A percentile compares a stretch with the other conserved stretches of the same genome.
Evolutionary conservation across 495 filamentous ascomycete species (phyloP).

Genomic region (Glarea lozoyensis): DNA sequence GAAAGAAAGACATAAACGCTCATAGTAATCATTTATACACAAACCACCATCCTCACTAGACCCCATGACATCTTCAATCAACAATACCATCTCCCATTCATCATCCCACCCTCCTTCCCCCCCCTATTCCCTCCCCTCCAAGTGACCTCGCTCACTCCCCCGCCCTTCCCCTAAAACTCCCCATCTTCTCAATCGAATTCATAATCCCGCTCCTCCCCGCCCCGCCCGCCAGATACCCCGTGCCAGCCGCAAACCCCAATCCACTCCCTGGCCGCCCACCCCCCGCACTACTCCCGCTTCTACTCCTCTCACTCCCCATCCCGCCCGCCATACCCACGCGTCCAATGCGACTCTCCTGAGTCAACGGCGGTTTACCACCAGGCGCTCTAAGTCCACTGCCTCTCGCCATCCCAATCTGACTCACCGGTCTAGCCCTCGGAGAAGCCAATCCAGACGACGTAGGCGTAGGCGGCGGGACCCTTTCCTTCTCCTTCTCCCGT

Average conservation of each 20-base stretch:
- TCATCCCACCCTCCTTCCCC: no score
- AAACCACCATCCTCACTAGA: no score
- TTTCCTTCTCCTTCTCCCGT: neutral
- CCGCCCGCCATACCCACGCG: conserved; percentile 9
- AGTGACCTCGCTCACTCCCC: no score
- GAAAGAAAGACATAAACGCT: no score
- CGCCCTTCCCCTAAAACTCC: conserved; percentile 30
- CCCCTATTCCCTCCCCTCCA: no score
- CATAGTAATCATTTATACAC: no score
- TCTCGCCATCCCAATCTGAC: conserved; percentile 22
- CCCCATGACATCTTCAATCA: no score
- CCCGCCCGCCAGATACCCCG: no score
- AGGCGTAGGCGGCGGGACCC: neutral
- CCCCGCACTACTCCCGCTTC: conserved; percentile 26
- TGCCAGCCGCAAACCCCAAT: conserved; percentile 26
- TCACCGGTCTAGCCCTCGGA: no score
- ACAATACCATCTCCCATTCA: no score
- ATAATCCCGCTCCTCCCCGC: conserved; percentile 51
- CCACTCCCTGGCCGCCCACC: conserved; percentile 26
- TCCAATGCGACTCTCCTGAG: conserved; percentile 22
- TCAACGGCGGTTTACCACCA: conserved; percentile 12
- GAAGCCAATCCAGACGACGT: conserved; percentile 7
- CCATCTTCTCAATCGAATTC: conserved; percentile 67
- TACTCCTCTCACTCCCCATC: conserved; percentile 33
- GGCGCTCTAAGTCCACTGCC: conserved; percentile 36